These are phyloP conservation scores for Desmodesmus armatus DNA, from an alignment of 139 green algal genomes.

Conservation along the genomic window DNA sequence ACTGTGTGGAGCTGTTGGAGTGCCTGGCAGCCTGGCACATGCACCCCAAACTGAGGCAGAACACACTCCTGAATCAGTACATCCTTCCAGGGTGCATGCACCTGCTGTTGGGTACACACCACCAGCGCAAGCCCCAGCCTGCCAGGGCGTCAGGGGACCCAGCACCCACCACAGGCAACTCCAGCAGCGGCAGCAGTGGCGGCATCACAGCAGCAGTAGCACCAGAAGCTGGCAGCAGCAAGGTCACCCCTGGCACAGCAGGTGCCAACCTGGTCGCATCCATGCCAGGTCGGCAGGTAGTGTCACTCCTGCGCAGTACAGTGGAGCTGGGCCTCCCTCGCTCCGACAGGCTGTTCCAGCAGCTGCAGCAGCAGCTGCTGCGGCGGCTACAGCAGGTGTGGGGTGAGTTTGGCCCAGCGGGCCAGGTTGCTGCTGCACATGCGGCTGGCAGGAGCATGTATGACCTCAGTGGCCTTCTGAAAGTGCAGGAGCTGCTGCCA, in stretches of 20 bases:
- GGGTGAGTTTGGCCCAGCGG: neutral
- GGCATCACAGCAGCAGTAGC: neutral
- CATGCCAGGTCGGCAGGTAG: neutral
- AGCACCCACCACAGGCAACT: neutral
- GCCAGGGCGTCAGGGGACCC: too few relatives aligned
- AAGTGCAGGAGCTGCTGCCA: neutral
- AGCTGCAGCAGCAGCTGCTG: neutral
- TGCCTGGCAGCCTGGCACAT: slow-evolving; percentile 14
- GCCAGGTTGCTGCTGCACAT: slow-evolving; percentile 8
- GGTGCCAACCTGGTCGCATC: neutral
- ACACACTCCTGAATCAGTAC: neutral
- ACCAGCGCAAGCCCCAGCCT: neutral
- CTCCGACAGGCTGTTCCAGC: neutral
- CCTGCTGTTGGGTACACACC: neutral
- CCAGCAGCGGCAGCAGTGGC: neutral
- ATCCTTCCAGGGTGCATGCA: neutral
- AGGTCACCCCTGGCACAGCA: neutral
- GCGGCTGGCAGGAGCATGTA: neutral
- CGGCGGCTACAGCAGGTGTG: neutral
- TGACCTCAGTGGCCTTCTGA: neutral
- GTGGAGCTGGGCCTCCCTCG: neutral
- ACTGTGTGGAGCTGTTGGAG: slow-evolving; percentile 10
- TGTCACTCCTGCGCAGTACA: slow-evolving; percentile 17
- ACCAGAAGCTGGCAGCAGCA: slow-evolving; percentile 3
- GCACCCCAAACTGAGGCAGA: neutral